Percentiles rank a stretch among this genome's conserved stretches.
phyloP scores from a whole-genome alignment of 441 rosid genomes.

The Erysimum pusillum region DNA sequence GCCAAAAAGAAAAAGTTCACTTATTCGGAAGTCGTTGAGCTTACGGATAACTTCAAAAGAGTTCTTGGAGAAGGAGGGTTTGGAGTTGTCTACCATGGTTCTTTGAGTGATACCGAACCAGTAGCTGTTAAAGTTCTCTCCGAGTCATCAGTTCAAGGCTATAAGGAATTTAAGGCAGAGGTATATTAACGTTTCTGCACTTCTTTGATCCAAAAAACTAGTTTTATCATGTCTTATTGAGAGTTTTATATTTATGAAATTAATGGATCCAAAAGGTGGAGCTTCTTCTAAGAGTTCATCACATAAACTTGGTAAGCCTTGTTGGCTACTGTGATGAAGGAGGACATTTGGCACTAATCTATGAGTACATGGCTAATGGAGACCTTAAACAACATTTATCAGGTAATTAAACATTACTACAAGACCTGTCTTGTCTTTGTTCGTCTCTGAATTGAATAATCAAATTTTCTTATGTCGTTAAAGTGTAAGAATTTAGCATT shows the following conservation, averaged over 20 bases:
- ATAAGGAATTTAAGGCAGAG: conserved; percentile 58
- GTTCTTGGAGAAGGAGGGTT: conserved; percentile 63
- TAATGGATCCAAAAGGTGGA: conserved; percentile 38
- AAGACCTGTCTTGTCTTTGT: neutral
- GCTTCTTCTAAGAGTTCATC: conserved; percentile 67
- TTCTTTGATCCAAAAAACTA: neutral
- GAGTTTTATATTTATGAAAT: neutral
- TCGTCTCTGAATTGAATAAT: neutral
- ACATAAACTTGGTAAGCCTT: conserved; percentile 60
- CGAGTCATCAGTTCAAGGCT: conserved; percentile 55
- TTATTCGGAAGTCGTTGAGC: conserved; percentile 46
- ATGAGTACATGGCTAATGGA: conserved; percentile 70
- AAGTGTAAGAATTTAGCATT: neutral
- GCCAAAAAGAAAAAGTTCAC: conserved; percentile 43
- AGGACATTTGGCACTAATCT: conserved; percentile 53
- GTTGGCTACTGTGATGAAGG: conserved; percentile 70
- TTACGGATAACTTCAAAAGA: conserved; percentile 47
- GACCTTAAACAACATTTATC: conserved; percentile 54
- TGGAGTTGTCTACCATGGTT: conserved; percentile 56
- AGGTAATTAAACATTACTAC: conserved; percentile 47
- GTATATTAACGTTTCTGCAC: conserved; percentile 28
- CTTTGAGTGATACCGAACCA: conserved; percentile 44
- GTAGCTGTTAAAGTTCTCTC: conserved; percentile 63
- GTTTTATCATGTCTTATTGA: neutral
- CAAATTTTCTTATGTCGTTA: neutral